Percentiles rank a stretch among this genome's conserved stretches.
Evolutionary conservation across 2,329 filamentous ascomycete species (phyloP).

Genomic region (Colletotrichum sp.): DNA sequence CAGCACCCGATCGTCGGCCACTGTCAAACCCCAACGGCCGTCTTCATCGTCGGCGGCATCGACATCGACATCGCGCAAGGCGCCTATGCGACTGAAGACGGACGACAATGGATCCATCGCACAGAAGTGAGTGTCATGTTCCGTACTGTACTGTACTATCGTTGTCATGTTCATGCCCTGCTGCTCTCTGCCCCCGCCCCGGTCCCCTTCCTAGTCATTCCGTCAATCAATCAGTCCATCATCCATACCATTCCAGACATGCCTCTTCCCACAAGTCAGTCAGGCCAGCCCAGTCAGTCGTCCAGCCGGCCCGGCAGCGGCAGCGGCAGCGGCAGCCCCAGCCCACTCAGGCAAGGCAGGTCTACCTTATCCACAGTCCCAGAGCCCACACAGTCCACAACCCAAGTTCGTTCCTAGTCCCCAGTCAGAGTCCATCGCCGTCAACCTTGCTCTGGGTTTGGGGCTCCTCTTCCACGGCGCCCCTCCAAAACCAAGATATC

Average conservation of each 20-base stretch:
- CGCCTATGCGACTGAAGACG: slow-evolving; percentile 33
- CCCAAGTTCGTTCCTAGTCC: not conserved
- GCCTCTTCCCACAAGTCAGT: not conserved
- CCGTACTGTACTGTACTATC: not conserved
- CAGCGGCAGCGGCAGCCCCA: not conserved
- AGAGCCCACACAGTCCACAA: not conserved
- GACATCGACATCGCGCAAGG: slow-evolving; percentile 32
- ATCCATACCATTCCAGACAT: not conserved
- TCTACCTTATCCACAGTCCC: not conserved
- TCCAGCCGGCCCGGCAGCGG: not conserved
- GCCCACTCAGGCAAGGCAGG: not conserved
- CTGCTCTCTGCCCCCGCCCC: not conserved
- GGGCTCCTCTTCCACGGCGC: not conserved
- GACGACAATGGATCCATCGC: slow-evolving; percentile 49
- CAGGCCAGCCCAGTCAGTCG: not conserved
- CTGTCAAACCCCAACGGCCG: slow-evolving; percentile 56
- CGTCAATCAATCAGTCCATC: not conserved
- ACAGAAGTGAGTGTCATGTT: slow-evolving; percentile 33
- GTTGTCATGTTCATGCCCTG: not conserved
- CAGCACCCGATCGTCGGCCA: slow-evolving; percentile 71
- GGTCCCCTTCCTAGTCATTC: not conserved
- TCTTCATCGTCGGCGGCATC: slow-evolving; percentile 23
- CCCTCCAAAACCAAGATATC: not conserved
- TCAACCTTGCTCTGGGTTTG: not conserved
- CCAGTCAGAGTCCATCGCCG: not conserved